Evolutionary conservation across 75 land plant species (phyloP).

Genomic region (Azolla pinnata): DNA sequence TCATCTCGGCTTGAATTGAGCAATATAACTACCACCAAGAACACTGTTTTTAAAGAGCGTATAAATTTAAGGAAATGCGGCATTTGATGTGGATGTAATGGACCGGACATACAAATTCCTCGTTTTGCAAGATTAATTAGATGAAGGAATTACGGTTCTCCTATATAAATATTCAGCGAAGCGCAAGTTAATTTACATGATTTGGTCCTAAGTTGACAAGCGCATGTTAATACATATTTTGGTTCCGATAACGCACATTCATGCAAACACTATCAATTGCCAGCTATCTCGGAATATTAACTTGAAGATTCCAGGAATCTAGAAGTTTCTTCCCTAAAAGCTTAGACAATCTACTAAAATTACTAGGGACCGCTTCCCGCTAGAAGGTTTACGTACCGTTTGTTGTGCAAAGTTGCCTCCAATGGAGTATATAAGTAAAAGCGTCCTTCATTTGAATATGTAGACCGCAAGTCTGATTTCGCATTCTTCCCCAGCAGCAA

Average conservation of each 20-base stretch:
- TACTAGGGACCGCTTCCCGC: too few relatives aligned
- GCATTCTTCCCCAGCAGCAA: constrained; percentile 31
- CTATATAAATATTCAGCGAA: too few relatives aligned
- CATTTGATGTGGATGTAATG: too few relatives aligned
- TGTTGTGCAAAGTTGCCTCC: constrained; percentile 9
- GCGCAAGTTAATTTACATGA: too few relatives aligned
- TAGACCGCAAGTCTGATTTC: constrained; percentile 30
- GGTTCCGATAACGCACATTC: background rate
- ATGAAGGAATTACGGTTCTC: too few relatives aligned
- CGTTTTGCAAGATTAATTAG: too few relatives aligned
- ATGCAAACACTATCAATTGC: background rate
- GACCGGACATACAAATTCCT: too few relatives aligned
- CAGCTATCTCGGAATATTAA: background rate
- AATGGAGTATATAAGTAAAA: too few relatives aligned
- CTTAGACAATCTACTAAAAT: background rate
- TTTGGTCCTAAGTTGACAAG: background rate
- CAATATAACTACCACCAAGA: too few relatives aligned
- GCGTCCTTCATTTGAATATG: constrained; percentile 27
- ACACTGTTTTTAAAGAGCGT: too few relatives aligned
- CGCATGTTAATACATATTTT: background rate
- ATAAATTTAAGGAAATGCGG: too few relatives aligned
- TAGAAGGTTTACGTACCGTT: constrained; percentile 7
- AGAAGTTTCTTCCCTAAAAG: background rate
- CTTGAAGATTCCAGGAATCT: background rate
- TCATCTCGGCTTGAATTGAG: too few relatives aligned